phyloP scores from a whole-genome alignment of 2,329 filamentous ascomycete genomes.

The Cladosporium sp. region DNA sequence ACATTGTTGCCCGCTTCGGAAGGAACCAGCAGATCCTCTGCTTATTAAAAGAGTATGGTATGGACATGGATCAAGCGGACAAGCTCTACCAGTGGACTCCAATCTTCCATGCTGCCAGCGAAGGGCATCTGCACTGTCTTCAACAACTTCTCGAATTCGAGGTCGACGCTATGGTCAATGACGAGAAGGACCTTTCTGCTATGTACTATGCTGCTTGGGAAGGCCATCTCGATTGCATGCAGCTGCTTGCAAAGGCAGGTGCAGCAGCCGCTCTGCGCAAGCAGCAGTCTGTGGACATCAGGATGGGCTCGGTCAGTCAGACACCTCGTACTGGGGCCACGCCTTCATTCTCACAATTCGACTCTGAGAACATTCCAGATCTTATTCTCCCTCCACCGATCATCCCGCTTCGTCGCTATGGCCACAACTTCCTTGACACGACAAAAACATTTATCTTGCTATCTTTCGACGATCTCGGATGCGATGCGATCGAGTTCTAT shows the following conservation, averaged over 20 bases:
- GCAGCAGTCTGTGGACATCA: constrained; percentile 19
- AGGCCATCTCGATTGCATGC: constrained; percentile 91
- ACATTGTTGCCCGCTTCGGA: constrained; percentile 86
- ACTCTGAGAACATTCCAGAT: constrained; percentile 84
- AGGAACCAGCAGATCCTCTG: constrained; percentile 74
- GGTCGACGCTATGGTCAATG: constrained; percentile 72
- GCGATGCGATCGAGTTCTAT: constrained; percentile 85
- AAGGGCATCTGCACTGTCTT: constrained; percentile 87
- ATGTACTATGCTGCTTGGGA: constrained; percentile 99
- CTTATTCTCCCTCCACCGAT: constrained; percentile 92
- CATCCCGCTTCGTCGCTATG: constrained; percentile 88
- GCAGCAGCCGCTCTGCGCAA: constrained; percentile 14
- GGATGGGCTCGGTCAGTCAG: constrained; percentile 35
- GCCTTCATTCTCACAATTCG: constrained; percentile 33
- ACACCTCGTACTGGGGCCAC: constrained; percentile 52
- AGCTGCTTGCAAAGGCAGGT: constrained; percentile 63
- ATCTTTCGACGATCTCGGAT: constrained; percentile 72
- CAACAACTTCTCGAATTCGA: constrained; percentile 74
- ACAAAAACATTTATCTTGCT: constrained; percentile 89
- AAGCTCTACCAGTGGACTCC: constrained; percentile 98
- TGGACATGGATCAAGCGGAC: constrained; percentile 85
- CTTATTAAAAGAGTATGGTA: constrained; percentile 78
- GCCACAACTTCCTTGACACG: constrained; percentile 96
- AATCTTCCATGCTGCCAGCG: constrained; percentile 90
- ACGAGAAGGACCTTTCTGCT: constrained; percentile 88